Evolutionary conservation across 305 asterid species (phyloP).

Genomic region (Fraxinus latifolia): DNA sequence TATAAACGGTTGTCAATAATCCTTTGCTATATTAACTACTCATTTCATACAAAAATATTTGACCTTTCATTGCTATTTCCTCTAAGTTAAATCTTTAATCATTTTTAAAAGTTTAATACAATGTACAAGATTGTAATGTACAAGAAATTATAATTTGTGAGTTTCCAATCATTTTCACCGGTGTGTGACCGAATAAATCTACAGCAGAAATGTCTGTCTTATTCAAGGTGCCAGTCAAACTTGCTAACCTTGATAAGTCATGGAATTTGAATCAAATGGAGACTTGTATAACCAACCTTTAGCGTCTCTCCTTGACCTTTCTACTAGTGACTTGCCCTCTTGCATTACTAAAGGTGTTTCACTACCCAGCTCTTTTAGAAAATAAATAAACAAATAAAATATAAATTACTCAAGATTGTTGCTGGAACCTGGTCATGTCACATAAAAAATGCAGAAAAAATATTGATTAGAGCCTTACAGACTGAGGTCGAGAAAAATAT

Average conservation of each 20-base stretch:
- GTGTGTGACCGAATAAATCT: not conserved
- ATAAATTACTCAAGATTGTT: not conserved
- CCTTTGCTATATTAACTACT: not conserved
- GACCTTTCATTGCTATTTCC: not conserved
- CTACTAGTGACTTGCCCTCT: not conserved
- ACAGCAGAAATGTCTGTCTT: not conserved
- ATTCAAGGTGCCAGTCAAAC: not conserved
- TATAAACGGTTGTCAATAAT: too few relatives aligned
- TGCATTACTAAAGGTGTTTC: not conserved
- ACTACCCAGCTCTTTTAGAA: not conserved
- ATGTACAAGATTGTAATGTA: not conserved
- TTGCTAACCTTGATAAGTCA: not conserved
- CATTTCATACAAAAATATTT: not conserved
- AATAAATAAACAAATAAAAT: not conserved
- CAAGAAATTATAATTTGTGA: too few relatives aligned
- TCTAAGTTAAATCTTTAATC: slow-evolving; percentile 16
- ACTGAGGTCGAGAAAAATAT: not conserved
- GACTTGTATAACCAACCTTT: not conserved
- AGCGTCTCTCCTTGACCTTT: not conserved
- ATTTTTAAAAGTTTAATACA: not conserved
- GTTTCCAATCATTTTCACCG: slow-evolving; percentile 8
- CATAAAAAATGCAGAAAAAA: not conserved
- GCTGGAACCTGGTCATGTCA: not conserved
- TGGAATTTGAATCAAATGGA: not conserved
- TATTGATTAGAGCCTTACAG: not conserved